Evolutionary conservation across 208 protist genomes (phyloP).

Genomic region (Naegleria fowleri): DNA sequence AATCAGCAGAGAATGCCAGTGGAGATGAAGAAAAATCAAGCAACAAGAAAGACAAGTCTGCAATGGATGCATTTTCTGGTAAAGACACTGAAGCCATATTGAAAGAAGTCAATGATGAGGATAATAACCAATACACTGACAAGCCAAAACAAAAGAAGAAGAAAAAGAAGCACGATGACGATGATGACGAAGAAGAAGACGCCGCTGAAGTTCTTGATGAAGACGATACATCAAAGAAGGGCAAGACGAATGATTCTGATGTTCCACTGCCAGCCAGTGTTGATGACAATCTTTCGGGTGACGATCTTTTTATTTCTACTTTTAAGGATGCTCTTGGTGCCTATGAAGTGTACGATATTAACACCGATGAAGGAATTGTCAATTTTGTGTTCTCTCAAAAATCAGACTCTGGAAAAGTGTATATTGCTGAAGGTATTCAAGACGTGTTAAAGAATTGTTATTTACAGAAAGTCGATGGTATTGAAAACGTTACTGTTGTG

Average conservation of each 20-base stretch:
- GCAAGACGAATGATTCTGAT: not conserved
- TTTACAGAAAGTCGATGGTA: not conserved
- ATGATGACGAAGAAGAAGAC: not conserved
- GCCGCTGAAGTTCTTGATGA: not conserved
- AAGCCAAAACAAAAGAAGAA: not conserved
- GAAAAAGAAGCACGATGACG: conserved; percentile 26
- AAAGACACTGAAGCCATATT: not conserved
- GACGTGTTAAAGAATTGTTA: not conserved
- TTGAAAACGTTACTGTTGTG: conserved; percentile 7
- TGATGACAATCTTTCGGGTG: not conserved
- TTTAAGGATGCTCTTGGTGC: not conserved
- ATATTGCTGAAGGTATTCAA: not conserved
- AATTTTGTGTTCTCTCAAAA: not conserved
- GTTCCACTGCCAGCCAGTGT: not conserved
- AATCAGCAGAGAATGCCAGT: not conserved
- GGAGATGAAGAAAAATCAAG: not conserved
- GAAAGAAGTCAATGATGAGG: conserved; percentile 27
- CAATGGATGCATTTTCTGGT: not conserved
- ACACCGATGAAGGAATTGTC: not conserved
- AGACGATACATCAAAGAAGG: not conserved
- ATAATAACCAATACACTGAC: not conserved
- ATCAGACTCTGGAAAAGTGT: not conserved
- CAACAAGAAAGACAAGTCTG: not conserved
- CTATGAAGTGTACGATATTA: not conserved
- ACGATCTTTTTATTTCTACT: not conserved